These are phyloP conservation scores for Berberis vulgaris DNA, from an alignment of 164 flowering plant genomes.

Conservation along the genomic window DNA sequence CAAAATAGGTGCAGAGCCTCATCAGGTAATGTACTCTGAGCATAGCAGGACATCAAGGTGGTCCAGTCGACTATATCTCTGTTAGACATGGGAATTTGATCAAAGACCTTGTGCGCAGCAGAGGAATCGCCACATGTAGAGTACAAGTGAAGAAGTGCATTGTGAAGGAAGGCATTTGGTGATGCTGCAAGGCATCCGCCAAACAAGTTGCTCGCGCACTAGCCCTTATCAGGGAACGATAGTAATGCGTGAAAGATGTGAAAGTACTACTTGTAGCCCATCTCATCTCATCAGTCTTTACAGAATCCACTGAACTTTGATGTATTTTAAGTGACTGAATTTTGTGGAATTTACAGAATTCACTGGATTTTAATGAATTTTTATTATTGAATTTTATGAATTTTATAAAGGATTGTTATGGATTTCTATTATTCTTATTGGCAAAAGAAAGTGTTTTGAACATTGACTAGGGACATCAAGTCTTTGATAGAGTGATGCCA, in stretches of 20 bases:
- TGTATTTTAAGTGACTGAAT: no score
- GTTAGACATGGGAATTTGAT: slow-evolving; percentile 39
- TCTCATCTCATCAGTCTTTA: no score
- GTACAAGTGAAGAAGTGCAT: slow-evolving; percentile 49
- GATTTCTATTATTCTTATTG: no score
- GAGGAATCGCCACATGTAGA: slow-evolving; percentile 14
- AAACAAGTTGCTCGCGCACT: slow-evolving; percentile 30
- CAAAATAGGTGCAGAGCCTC: slow-evolving; percentile 33
- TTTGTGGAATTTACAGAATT: no score
- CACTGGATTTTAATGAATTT: no score
- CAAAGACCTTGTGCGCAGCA: slow-evolving; percentile 48
- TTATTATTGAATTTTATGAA: no score
- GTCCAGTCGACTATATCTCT: slow-evolving; percentile 61
- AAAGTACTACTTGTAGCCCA: no score
- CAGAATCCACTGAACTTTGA: no score
- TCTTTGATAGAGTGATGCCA: no score
- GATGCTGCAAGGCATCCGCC: slow-evolving; percentile 19
- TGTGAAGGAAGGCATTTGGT: slow-evolving; percentile 36
- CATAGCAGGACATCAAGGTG: slow-evolving; percentile 34
- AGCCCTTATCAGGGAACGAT: slow-evolving; percentile 33
- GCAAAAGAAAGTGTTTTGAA: no score
- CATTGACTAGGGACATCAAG: no score
- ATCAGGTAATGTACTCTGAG: slow-evolving; percentile 15
- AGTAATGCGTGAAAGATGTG: slow-evolving; percentile 3
- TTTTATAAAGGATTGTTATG: no score